Conservation (phyloP, 495 filamentous ascomycete genomes). For the Aspergillus heteromorphus region DNA sequence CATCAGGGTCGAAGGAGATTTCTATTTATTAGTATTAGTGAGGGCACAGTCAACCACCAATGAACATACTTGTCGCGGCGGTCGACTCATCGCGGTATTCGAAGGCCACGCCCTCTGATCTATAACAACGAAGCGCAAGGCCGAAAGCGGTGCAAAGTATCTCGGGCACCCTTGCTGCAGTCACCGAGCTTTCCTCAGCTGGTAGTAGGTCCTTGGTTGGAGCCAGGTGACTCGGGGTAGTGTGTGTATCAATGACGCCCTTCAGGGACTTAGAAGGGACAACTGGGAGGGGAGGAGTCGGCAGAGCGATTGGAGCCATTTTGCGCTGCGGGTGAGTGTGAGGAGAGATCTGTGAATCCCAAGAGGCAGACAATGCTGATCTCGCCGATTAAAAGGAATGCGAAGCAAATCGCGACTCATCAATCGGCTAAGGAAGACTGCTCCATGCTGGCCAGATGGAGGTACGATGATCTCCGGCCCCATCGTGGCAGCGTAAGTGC, state of each 20-base stretch:
- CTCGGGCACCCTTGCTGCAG: not conserved
- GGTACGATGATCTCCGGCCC: not conserved
- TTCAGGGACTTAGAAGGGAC: not conserved
- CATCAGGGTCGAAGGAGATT: not conserved
- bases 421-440: not conserved
- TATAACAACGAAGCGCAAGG: not conserved
- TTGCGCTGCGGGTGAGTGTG: not conserved
- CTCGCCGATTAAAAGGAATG: not conserved
- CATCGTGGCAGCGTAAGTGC: not conserved
- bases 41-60: not conserved
- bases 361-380: not conserved
- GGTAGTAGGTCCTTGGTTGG: not conserved
- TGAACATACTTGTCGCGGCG: not conserved
- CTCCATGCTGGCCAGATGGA: not conserved
- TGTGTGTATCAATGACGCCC: not conserved
- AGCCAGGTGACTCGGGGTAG: not conserved
- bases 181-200: not conserved
- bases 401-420: not conserved
- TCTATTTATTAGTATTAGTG: not conserved
- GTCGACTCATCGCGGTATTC: not conserved
- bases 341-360: not conserved
- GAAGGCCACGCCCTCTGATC: not conserved
- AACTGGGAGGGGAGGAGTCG: not conserved
- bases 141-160: not conserved
- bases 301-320: not conserved